Percentiles rank a stretch among this genome's conserved stretches.
Evolutionary conservation across 179 eudicot genomes (phyloP).

Genomic region (Beta lomatogona): DNA sequence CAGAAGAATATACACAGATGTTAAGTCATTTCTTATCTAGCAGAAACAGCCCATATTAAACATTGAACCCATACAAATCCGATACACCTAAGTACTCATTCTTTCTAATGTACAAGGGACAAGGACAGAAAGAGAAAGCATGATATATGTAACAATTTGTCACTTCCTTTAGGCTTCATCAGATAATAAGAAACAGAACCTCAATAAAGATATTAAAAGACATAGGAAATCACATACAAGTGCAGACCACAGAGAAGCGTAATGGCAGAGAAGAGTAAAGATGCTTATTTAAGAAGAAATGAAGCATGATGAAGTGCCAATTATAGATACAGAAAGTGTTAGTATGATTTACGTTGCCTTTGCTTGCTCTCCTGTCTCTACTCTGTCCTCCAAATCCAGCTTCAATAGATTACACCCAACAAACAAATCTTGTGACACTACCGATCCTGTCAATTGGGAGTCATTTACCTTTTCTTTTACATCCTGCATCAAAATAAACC

Average conservation of each 20-base stretch:
- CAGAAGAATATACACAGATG: background rate
- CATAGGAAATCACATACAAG: background rate
- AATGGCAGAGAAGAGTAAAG: background rate
- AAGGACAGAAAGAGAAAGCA: background rate
- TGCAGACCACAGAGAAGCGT: background rate
- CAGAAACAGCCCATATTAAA: background rate
- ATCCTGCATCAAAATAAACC: constrained; percentile 52
- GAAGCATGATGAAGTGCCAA: background rate
- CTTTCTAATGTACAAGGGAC: background rate
- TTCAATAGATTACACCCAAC: constrained; percentile 25
- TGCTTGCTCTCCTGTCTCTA: constrained; percentile 3
- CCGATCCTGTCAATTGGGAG: constrained; percentile 37
- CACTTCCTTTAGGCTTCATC: no score
- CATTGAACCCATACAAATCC: background rate
- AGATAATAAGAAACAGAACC: no score
- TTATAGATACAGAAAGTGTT: background rate
- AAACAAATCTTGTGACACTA: constrained; percentile 29
- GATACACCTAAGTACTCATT: background rate
- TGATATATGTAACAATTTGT: no score
- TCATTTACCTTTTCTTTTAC: constrained; percentile 45
- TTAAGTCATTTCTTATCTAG: background rate
- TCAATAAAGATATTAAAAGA: background rate
- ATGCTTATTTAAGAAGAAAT: background rate
- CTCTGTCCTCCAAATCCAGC: constrained; percentile 7
- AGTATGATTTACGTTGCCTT: background rate